These are phyloP conservation scores for Aureobasidium sp. DNA, from an alignment of 2,329 filamentous ascomycete genomes.

Conservation along the genomic window DNA sequence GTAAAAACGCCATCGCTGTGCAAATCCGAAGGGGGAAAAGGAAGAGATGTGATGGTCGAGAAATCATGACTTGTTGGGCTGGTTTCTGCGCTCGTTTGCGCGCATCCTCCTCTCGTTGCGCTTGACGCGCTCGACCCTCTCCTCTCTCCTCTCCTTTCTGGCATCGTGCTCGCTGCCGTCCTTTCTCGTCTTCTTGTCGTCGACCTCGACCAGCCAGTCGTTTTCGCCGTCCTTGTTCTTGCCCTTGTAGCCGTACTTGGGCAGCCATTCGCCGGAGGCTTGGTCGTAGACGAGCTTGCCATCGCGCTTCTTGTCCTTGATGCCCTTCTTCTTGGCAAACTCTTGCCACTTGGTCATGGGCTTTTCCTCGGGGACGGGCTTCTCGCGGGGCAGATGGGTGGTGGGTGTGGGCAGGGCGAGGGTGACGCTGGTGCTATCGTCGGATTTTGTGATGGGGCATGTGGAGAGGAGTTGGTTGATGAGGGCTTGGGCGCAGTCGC, in stretches of 20 bases:
- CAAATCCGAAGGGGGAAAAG: background rate
- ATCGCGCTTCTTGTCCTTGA: constrained; percentile 79
- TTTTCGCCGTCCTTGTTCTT: constrained; percentile 77
- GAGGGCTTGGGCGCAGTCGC: constrained; percentile 84
- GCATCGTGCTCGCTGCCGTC: constrained; percentile 50
- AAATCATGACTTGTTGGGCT: constrained; percentile 1
- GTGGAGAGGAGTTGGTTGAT: constrained; percentile 92
- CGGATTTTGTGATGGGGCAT: constrained; percentile 66
- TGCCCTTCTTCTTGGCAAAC: constrained; percentile 95
- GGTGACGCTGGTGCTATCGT: constrained; percentile 57
- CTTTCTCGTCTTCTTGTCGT: constrained; percentile 55
- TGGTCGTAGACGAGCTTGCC: constrained; percentile 80
- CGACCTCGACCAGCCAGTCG: constrained; percentile 89
- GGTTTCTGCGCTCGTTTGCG: constrained; percentile 52
- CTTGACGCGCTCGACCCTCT: constrained; percentile 44
- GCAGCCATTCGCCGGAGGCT: constrained; percentile 76
- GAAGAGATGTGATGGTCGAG: background rate
- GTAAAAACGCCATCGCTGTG: constrained; percentile 15
- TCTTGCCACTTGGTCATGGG: constrained; percentile 88
- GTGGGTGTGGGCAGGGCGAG: constrained; percentile 65
- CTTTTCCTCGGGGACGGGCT: constrained; percentile 76
- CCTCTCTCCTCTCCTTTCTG: constrained; percentile 54
- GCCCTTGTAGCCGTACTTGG: constrained; percentile 91
- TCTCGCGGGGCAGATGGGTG: constrained; percentile 78
- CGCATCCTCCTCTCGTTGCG: constrained; percentile 39